Evolutionary conservation across 2,329 filamentous ascomycete species (phyloP).

Genomic region (Cladophialophora carrionii): DNA sequence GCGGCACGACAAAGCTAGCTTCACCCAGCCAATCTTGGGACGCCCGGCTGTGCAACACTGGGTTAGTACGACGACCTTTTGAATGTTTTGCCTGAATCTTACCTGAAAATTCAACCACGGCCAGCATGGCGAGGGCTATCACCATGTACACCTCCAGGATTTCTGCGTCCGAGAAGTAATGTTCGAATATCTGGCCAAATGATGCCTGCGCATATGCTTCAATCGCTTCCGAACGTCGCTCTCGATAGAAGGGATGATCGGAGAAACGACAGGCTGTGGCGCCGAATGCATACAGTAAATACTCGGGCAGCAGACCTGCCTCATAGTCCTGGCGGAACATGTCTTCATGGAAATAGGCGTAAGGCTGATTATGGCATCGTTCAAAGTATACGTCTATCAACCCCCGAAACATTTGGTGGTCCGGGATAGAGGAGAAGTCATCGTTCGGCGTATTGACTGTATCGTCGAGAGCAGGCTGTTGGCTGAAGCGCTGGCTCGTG

Average conservation of each 20-base stretch:
- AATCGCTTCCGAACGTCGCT: slow-evolving; percentile 35
- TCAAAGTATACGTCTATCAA: slow-evolving; percentile 43
- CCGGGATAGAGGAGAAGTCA: slow-evolving; percentile 16
- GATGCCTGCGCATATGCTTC: slow-evolving; percentile 41
- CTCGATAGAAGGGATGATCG: slow-evolving; percentile 39
- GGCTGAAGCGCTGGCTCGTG: background rate
- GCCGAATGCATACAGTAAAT: slow-evolving; percentile 43
- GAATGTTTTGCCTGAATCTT: slow-evolving; percentile 16
- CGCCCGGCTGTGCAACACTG: background rate
- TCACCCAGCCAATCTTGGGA: slow-evolving; percentile 43
- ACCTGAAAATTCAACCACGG: slow-evolving; percentile 48
- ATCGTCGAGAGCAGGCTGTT: slow-evolving; percentile 8
- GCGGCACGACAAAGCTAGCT: slow-evolving; percentile 53
- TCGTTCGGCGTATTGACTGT: background rate
- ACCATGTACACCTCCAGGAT: slow-evolving; percentile 44
- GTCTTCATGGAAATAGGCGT: slow-evolving; percentile 46
- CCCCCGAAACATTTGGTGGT: background rate
- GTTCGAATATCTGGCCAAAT: slow-evolving; percentile 43
- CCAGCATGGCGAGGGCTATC: slow-evolving; percentile 45
- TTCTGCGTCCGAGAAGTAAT: slow-evolving; percentile 42
- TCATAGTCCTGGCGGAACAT: slow-evolving; percentile 43
- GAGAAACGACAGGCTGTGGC: slow-evolving; percentile 44
- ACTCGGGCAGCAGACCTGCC: slow-evolving; percentile 38
- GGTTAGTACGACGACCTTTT: background rate
- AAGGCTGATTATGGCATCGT: slow-evolving; percentile 47